phyloP scores from a whole-genome alignment of 176 grass and related monocot species.

The Elymus sibiricus region DNA sequence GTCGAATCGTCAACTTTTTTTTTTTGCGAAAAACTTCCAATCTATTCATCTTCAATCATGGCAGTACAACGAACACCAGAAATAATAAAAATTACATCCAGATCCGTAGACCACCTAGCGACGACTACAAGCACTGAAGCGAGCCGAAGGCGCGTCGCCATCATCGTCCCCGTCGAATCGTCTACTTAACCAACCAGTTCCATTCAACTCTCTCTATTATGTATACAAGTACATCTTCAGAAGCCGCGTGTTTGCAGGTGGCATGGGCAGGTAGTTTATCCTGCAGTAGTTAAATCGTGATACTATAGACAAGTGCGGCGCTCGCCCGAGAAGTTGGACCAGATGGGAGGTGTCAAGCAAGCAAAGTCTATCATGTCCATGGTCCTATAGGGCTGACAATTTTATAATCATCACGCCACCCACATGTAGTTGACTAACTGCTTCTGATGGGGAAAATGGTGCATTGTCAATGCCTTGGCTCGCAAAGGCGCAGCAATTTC shows the following conservation, averaged over 20 bases:
- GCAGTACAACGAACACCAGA: too few relatives aligned
- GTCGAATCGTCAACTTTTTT: not conserved
- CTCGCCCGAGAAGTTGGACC: not conserved
- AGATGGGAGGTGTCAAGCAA: conserved; percentile 1
- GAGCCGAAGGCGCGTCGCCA: too few relatives aligned
- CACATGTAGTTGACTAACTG: conserved; percentile 18
- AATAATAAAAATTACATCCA: too few relatives aligned
- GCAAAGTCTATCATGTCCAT: not conserved
- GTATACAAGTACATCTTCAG: not conserved
- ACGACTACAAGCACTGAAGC: too few relatives aligned
- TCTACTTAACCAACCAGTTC: not conserved
- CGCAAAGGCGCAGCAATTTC: not conserved
- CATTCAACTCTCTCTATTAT: not conserved
- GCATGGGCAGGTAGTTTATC: not conserved
- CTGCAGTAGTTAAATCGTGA: not conserved
- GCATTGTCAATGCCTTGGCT: not conserved
- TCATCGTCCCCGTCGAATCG: not conserved
- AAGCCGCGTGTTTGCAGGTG: not conserved
- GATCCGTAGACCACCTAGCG: too few relatives aligned
- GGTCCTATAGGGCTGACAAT: not conserved
- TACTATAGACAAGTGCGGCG: conserved; percentile 2
- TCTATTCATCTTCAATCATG: too few relatives aligned
- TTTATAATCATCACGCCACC: not conserved
- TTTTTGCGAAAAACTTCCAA: too few relatives aligned
- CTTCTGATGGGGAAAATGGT: not conserved